A percentile compares a stretch with the other conserved stretches of the same genome.
These are phyloP conservation scores for Hygrophila difformis DNA, from an alignment of 257 asterid species.

Conservation along the genomic window DNA sequence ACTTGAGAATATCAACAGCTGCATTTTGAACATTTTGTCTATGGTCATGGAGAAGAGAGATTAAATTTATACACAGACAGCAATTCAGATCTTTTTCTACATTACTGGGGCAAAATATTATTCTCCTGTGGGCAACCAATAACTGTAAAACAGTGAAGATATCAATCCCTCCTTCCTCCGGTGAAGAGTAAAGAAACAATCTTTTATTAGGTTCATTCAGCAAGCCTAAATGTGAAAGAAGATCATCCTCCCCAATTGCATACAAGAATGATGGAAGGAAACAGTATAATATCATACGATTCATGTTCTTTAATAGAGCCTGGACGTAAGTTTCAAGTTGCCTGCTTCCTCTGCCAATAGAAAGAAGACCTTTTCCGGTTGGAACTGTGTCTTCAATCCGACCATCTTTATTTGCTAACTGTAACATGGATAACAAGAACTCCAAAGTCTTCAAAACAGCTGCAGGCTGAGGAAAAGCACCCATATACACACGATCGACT, in stretches of 20 bases:
- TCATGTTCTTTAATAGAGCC: constrained; percentile 70
- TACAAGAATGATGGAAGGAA: constrained; percentile 92
- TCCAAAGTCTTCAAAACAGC: constrained; percentile 82
- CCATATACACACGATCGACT: constrained; percentile 93
- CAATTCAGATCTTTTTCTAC: constrained; percentile 84
- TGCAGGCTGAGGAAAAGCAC: constrained; percentile 91
- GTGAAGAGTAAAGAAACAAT: constrained; percentile 25
- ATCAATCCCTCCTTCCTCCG: constrained; percentile 65
- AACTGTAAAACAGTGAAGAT: constrained; percentile 71
- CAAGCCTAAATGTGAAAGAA: constrained; percentile 66
- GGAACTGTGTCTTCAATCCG: constrained; percentile 86
- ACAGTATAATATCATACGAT: constrained; percentile 77
- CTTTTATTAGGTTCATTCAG: constrained; percentile 61
- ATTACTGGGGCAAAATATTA: constrained; percentile 93
- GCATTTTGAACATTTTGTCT: constrained; percentile 65
- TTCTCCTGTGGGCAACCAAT: constrained; percentile 78
- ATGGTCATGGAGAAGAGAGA: constrained; percentile 69
- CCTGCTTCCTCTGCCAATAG: constrained; percentile 93
- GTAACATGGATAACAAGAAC: constrained; percentile 90
- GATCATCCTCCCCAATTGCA: constrained; percentile 85
- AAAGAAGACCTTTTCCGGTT: constrained; percentile 70
- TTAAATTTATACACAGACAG: constrained; percentile 83
- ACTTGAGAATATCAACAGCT: constrained; percentile 87
- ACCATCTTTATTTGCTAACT: constrained; percentile 97
- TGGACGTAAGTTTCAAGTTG: constrained; percentile 76